Percentiles rank a stretch among this genome's conserved stretches.
These are phyloP conservation scores for Auricularia auricula-judae DNA, from an alignment of 768 basidiomycete genomes.

Conservation along the genomic window DNA sequence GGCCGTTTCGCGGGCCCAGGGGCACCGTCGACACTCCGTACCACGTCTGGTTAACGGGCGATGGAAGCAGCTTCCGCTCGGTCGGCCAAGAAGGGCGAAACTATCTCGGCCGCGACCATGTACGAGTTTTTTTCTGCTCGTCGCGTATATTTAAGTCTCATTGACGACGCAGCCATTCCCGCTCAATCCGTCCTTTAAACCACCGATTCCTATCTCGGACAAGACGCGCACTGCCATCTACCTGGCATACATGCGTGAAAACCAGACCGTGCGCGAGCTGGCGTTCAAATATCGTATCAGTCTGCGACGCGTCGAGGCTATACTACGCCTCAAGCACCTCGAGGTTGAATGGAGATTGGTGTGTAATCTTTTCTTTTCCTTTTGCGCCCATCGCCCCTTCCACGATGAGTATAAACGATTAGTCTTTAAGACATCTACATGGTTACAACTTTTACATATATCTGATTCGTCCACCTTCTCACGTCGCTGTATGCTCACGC, in stretches of 20 bases:
- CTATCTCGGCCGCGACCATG: not conserved
- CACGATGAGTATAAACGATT: constrained; percentile 71
- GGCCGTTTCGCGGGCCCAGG: not conserved
- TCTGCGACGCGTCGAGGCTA: constrained; percentile 72
- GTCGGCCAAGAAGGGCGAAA: not conserved
- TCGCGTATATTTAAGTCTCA: not conserved
- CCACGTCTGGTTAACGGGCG: not conserved
- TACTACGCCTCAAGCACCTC: constrained; percentile 70
- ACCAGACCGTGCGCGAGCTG: constrained; percentile 46
- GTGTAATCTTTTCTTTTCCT: constrained; percentile 19
- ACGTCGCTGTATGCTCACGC: not conserved
- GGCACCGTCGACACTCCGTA: not conserved
- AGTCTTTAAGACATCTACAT: constrained; percentile 78
- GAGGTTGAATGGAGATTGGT: constrained; percentile 68
- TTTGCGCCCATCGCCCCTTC: constrained; percentile 7
- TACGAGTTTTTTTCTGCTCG: not conserved
- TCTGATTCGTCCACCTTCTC: constrained; percentile 22
- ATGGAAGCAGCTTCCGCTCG: not conserved
- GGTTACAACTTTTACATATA: constrained; percentile 52
- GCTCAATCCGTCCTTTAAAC: constrained; percentile 73
- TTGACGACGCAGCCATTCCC: constrained; percentile 58
- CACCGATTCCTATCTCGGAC: constrained; percentile 67
- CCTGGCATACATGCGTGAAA: constrained; percentile 36
- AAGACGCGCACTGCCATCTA: constrained; percentile 46
- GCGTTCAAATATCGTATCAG: constrained; percentile 55